Evolutionary conservation across 345 rosid species (phyloP), one percentile per base, ranked within the genome.

Genomic region (Melaleuca alternifolia): DNA sequence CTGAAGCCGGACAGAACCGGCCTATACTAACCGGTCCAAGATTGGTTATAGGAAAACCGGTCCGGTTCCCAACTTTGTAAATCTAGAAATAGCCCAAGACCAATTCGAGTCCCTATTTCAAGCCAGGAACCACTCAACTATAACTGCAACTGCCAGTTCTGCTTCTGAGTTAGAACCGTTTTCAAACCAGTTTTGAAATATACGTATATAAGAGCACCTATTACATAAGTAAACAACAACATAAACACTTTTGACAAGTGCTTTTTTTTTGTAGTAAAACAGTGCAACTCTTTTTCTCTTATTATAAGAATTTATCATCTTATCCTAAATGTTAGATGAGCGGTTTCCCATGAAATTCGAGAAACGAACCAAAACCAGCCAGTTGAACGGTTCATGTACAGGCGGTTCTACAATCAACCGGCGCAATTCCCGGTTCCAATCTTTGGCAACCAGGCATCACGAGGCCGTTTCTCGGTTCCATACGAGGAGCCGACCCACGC

Each of bases 1-100:
- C 1, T 3, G 23, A 65, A 65, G 10, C 21, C 3, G 3, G 11
- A 16, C 1, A 6, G 1, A 65, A 5, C 77, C 6, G 0, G 1
- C 6, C 6, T 9, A 1, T 11, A 33, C 11, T 16, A 18, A 65
- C 23, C 1, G 1, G 46, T 33, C 16, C 76, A 62, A 62, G 2
- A 7, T 15, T 33, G 6, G 46, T 16, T 65, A 5, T 33, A 8
- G 12, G 46, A 53, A 18, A 53, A 14, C 54, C 54, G 1, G 21
- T 52, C 18, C 3, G 56, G 3, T 53, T 18, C 23, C 23, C 7
- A 18, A 7, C 7, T 53, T 23, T 3, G 10, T 7, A 9, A 59
- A 65, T 12, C 23, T 65, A 33, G 24, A 65, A 9, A 46, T 1
- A 16, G 3, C 11, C 44, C 44, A 16, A 15, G 23, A 30, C 23